Evolutionary conservation across 2,329 filamentous ascomycete genomes (phyloP).

Genomic region (Fusarium coffeatum): DNA sequence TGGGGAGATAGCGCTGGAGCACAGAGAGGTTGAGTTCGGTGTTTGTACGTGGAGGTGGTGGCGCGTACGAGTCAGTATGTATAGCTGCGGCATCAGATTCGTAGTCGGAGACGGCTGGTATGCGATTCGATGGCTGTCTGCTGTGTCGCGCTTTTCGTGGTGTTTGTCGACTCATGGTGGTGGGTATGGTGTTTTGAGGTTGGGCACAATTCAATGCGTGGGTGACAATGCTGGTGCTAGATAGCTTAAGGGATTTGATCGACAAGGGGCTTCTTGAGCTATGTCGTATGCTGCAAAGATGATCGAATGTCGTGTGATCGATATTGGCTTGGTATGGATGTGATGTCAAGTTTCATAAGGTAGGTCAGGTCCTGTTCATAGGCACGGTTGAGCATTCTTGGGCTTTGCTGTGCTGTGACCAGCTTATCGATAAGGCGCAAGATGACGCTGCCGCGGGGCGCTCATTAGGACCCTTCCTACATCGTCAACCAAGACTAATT

Average conservation of each 20-base stretch:
- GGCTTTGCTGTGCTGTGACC: constrained; percentile 13
- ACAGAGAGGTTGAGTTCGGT: constrained; percentile 90
- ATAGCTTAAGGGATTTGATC: neutral
- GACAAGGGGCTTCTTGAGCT: neutral
- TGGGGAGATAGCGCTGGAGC: constrained; percentile 81
- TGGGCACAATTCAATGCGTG: constrained; percentile 11
- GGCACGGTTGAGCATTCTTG: constrained; percentile 34
- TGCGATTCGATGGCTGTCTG: constrained; percentile 56
- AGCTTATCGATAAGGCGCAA: constrained; percentile 49
- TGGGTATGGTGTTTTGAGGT: constrained; percentile 21
- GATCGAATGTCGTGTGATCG: constrained; percentile 1
- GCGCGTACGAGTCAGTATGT: constrained; percentile 52
- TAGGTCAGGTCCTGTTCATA: constrained; percentile 17
- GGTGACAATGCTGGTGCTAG: neutral
- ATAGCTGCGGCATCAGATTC: constrained; percentile 70
- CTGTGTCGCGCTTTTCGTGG: constrained; percentile 56
- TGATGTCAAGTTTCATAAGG: constrained; percentile 5
- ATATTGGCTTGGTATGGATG: constrained; percentile 15
- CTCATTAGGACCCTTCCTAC: constrained; percentile 29
- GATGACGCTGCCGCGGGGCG: constrained; percentile 40
- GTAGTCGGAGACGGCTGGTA: constrained; percentile 67
- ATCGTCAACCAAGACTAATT: constrained; percentile 30
- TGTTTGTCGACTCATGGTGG: constrained; percentile 58
- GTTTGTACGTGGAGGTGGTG: constrained; percentile 74
- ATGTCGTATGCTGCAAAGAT: neutral